Conservation (phyloP, 202 grass and related monocot genomes). For the Bolboschoenoplectus hybrid region DNA sequence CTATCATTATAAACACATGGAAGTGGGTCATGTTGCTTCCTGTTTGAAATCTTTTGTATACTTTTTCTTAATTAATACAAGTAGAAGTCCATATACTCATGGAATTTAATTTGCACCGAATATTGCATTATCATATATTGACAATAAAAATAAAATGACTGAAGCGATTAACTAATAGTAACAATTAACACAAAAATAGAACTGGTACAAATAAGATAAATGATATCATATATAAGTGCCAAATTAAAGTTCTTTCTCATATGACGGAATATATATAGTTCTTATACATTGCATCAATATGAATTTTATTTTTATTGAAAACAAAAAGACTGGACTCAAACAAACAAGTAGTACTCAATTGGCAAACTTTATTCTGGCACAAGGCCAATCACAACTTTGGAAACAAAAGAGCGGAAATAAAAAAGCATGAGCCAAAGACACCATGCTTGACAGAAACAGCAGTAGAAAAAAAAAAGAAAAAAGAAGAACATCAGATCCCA, state of each 20-base stretch:
- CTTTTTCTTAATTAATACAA: background rate
- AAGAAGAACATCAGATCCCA: constrained; percentile 2
- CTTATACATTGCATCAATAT: constrained; percentile 8
- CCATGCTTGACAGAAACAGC: background rate
- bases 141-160: background rate
- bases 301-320: constrained; percentile 26
- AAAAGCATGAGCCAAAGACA: constrained; percentile 22
- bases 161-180: background rate
- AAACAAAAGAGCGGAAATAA: constrained; percentile 4
- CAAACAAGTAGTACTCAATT: constrained; percentile 18
- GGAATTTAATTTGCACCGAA: background rate
- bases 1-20: background rate
- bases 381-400: constrained; percentile 3
- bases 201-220: background rate
- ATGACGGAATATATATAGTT: background rate
- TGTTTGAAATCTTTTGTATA: background rate
- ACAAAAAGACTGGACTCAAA: constrained; percentile 24
- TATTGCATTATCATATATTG: background rate
- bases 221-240: background rate
- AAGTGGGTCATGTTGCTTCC: background rate
- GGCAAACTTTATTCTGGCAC: constrained; percentile 41
- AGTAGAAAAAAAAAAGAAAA: background rate
- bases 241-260: background rate
- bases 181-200: background rate
- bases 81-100: background rate